Percentiles rank a stretch among this genome's conserved stretches.
These are phyloP conservation scores for Ceratocystis diversiconidia DNA, from an alignment of 2,329 filamentous ascomycete genomes.

Conservation along the genomic window DNA sequence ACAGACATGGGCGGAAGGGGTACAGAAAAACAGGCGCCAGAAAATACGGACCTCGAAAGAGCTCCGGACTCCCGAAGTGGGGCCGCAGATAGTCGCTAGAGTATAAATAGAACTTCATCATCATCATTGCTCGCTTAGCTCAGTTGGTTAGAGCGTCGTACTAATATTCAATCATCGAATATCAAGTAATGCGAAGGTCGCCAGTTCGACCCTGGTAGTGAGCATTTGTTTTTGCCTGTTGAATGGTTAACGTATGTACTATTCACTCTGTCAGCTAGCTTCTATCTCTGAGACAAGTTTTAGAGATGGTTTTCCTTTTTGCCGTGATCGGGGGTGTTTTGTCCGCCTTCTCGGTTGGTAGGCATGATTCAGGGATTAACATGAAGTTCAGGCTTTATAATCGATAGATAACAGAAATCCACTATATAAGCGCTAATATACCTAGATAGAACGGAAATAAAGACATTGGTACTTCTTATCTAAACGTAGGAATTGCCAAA, in stretches of 20 bases:
- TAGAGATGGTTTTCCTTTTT: not conserved
- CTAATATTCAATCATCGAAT: slow-evolving; percentile 6
- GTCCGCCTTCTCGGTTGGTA: not conserved
- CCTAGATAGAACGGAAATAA: not conserved
- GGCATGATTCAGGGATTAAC: not conserved
- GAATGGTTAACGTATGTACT: no score
- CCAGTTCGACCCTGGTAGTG: slow-evolving; percentile 18
- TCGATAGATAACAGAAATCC: no score
- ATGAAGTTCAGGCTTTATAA: not conserved
- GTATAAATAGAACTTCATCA: no score
- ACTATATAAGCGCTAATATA: not conserved
- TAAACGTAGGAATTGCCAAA: not conserved
- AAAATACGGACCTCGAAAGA: no score
- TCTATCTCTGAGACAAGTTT: not conserved
- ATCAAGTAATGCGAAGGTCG: slow-evolving; percentile 13
- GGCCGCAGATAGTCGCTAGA: no score
- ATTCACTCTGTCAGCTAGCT: not conserved
- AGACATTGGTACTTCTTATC: not conserved
- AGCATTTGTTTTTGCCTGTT: slow-evolving; percentile 4
- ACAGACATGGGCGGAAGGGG: no score
- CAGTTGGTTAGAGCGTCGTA: slow-evolving; percentile 17
- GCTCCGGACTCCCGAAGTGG: no score
- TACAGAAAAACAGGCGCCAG: no score
- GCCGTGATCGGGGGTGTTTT: not conserved
- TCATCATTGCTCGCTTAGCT: slow-evolving; percentile 17